These are phyloP conservation scores for Quercus robur DNA, from an alignment of 306 rosid species.

Conservation along the genomic window DNA sequence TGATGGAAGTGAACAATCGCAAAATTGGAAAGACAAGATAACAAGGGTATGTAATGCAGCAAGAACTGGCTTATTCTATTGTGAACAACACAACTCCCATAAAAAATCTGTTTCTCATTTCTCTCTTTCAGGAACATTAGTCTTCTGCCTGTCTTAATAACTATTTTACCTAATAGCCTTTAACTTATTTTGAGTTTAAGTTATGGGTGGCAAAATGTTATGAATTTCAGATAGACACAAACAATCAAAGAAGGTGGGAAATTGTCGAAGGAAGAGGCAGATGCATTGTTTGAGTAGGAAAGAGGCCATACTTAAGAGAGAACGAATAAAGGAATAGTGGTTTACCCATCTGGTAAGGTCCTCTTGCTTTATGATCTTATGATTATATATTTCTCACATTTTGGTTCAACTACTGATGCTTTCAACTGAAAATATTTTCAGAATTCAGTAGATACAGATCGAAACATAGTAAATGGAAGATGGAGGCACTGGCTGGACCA, in stretches of 20 bases:
- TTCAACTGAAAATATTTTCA: conserved; percentile 7
- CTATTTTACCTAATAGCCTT: not conserved
- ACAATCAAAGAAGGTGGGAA: conserved; percentile 71
- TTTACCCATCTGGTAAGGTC: not conserved
- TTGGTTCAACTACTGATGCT: conserved; percentile 12
- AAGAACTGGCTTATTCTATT: not conserved
- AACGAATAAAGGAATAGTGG: no score
- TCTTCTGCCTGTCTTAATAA: not conserved
- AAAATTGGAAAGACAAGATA: conserved; percentile 50
- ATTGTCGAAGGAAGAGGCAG: conserved; percentile 62
- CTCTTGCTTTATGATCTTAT: not conserved
- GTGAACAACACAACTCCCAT: not conserved
- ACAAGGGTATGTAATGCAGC: conserved; percentile 40
- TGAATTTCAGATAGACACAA: conserved; percentile 62
- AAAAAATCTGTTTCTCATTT: no score
- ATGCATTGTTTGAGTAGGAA: conserved; percentile 55
- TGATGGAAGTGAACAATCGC: conserved; percentile 38
- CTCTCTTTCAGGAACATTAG: not conserved
- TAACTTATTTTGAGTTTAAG: not conserved
- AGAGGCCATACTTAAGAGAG: conserved; percentile 38
- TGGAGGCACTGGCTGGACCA: conserved; percentile 97
- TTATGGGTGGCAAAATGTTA: not conserved
- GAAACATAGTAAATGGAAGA: conserved; percentile 70
- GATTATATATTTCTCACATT: not conserved
- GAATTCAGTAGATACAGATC: conserved; percentile 82